phyloP scores from a whole-genome alignment of 768 basidiomycete species.

The Lentinula edodes region DNA sequence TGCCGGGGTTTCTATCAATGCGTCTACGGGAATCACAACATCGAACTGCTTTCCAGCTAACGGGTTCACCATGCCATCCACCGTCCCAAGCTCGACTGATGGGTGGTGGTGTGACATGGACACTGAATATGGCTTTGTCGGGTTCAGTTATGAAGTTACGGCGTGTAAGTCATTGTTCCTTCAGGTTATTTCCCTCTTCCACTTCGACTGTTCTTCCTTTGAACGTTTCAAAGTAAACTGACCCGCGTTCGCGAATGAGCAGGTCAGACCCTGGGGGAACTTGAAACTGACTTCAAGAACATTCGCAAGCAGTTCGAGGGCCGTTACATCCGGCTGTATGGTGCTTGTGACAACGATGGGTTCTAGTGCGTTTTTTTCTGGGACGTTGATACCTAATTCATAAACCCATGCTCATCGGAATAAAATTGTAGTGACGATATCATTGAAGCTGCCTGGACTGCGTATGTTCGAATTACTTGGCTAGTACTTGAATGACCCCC shows the following conservation, averaged over 20 bases:
- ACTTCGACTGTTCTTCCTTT: neutral
- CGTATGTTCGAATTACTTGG: conserved; percentile 17
- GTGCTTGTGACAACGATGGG: conserved; percentile 32
- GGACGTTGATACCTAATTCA: no score
- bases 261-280: conserved; percentile 54
- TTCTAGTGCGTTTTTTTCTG: conserved; percentile 4
- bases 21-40: neutral
- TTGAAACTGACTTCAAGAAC: conserved; percentile 52
- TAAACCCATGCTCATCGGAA: neutral
- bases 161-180: conserved; percentile 36
- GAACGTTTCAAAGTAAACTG: neutral
- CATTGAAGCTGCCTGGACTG: conserved; percentile 43
- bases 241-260: neutral
- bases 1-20: neutral
- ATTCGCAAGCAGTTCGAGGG: conserved; percentile 55
- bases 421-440: conserved; percentile 33
- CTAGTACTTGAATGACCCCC: no score
- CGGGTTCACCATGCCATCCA: conserved; percentile 49
- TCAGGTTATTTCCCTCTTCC: neutral
- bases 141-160: conserved; percentile 72
- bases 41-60: conserved; percentile 8
- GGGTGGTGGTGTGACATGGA: conserved; percentile 62
- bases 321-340: conserved; percentile 61
- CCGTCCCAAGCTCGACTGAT: conserved; percentile 35
- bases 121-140: conserved; percentile 72